phyloP scores from a whole-genome alignment of 768 basidiomycete genomes.

The Agrocybe praecox region DNA sequence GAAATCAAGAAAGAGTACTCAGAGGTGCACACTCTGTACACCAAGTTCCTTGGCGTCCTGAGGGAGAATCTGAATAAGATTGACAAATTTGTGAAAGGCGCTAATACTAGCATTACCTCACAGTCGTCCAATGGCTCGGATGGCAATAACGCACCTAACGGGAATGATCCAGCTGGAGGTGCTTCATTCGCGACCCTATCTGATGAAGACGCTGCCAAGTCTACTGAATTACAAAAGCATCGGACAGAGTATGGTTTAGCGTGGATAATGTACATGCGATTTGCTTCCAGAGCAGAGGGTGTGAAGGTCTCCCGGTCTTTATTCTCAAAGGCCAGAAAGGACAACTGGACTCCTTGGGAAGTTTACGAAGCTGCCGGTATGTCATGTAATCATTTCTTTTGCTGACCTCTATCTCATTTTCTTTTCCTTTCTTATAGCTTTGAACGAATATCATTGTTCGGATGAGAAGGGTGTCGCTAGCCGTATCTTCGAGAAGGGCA shows the following conservation, averaged over 20 bases:
- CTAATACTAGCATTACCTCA: slow-evolving; percentile 1
- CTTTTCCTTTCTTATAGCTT: slow-evolving; percentile 48
- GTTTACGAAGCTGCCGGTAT: slow-evolving; percentile 91
- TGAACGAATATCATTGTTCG: slow-evolving; percentile 95
- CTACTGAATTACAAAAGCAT: slow-evolving; percentile 57
- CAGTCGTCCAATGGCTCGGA: slow-evolving; percentile 1
- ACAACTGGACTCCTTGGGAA: slow-evolving; percentile 83
- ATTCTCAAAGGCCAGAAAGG: slow-evolving; percentile 82
- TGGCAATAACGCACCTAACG: slow-evolving; percentile 9
- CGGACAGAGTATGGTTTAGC: slow-evolving; percentile 76
- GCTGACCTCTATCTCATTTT: background rate
- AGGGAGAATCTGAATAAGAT: slow-evolving; percentile 63
- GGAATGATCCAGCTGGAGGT: slow-evolving; percentile 14
- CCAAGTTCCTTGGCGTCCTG: slow-evolving; percentile 70
- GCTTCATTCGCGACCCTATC: slow-evolving; percentile 44
- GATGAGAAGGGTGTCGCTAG: slow-evolving; percentile 77
- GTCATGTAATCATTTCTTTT: slow-evolving; percentile 4
- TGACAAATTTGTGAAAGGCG: slow-evolving; percentile 31
- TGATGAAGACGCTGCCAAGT: slow-evolving; percentile 56
- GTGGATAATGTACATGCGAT: slow-evolving; percentile 93
- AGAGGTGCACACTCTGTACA: slow-evolving; percentile 73
- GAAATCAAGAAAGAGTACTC: slow-evolving; percentile 56
- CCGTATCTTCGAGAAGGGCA: slow-evolving; percentile 91
- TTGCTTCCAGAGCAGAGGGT: slow-evolving; percentile 85
- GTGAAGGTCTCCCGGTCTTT: slow-evolving; percentile 75